phyloP scores from a whole-genome alignment of 768 basidiomycete species.

The Psilocybe subaeruginosa region DNA sequence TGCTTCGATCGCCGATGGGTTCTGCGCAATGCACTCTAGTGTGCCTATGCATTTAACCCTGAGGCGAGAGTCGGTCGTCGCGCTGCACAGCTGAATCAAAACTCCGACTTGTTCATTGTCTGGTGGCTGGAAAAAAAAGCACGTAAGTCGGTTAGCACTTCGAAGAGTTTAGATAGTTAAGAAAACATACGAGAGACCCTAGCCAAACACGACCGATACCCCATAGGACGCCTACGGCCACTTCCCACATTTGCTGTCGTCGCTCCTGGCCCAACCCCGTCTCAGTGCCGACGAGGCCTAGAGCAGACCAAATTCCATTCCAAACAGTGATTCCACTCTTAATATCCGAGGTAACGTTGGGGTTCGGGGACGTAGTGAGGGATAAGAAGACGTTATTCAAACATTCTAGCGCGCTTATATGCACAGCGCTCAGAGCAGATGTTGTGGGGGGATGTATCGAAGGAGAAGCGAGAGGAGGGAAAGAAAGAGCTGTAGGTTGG shows the following conservation, averaged over 20 bases:
- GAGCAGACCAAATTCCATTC: slow-evolving; percentile 65
- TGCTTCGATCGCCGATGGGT: slow-evolving; percentile 60
- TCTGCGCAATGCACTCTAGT: slow-evolving; percentile 83
- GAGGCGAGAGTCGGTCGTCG: slow-evolving; percentile 53
- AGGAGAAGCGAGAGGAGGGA: slow-evolving; percentile 67
- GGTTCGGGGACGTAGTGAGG: slow-evolving; percentile 51
- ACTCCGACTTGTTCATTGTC: slow-evolving; percentile 62
- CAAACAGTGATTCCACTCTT: slow-evolving; percentile 60
- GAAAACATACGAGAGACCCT: slow-evolving; percentile 56
- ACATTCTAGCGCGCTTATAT: slow-evolving; percentile 85
- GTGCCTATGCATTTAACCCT: slow-evolving; percentile 84
- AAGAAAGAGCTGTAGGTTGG: slow-evolving; percentile 80
- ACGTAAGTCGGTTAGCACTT: not conserved
- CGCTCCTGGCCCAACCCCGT: slow-evolving; percentile 66
- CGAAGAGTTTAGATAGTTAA: not conserved
- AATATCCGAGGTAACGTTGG: slow-evolving; percentile 44
- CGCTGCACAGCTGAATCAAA: slow-evolving; percentile 67
- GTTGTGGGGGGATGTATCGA: slow-evolving; percentile 86
- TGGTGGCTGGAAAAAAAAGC: slow-evolving; percentile 44
- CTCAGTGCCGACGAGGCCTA: slow-evolving; percentile 62
- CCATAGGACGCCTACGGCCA: slow-evolving; percentile 85
- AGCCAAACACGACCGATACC: slow-evolving; percentile 82
- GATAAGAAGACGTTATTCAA: slow-evolving; percentile 89
- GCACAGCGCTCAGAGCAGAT: slow-evolving; percentile 80
- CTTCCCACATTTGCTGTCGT: slow-evolving; percentile 76